Percentiles rank a stretch among this genome's conserved stretches.
phyloP scores from a whole-genome alignment of 495 filamentous ascomycete genomes.

The Lepidopterella palustris region DNA sequence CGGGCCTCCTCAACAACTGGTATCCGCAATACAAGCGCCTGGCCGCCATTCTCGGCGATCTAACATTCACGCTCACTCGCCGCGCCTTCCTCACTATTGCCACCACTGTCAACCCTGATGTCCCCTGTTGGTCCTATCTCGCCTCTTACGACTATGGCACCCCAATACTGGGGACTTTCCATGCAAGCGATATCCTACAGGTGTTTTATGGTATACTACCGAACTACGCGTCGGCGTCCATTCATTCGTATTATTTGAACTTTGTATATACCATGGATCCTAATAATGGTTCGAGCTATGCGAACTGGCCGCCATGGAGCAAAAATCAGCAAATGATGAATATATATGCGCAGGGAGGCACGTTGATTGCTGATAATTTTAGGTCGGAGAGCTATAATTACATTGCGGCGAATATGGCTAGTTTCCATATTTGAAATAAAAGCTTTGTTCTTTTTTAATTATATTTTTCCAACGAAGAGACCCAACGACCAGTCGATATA shows the following conservation, averaged over 20 bases:
- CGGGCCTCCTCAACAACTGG: conserved; percentile 53
- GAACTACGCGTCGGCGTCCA: conserved; percentile 53
- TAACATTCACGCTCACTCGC: conserved; percentile 59
- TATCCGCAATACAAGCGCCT: conserved; percentile 73
- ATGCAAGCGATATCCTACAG: conserved; percentile 59
- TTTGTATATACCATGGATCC: conserved; percentile 62
- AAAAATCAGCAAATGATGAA: conserved; percentile 50
- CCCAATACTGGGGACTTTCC: conserved; percentile 66
- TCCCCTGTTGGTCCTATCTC: conserved; percentile 66
- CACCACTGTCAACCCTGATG: conserved; percentile 42
- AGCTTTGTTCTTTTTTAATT: no score
- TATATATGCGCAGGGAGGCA: conserved; percentile 43
- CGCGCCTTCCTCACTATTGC: conserved; percentile 48
- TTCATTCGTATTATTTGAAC: conserved; percentile 57
- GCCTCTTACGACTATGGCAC: conserved; percentile 60
- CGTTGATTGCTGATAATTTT: conserved; percentile 55
- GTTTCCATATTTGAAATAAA: conserved; percentile 45
- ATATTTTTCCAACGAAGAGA: no score
- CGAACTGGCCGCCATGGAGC: conserved; percentile 59
- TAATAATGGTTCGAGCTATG: conserved; percentile 41
- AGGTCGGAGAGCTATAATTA: conserved; percentile 45
- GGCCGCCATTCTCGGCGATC: conserved; percentile 66
- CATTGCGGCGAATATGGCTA: conserved; percentile 41
- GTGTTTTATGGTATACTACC: conserved; percentile 57
- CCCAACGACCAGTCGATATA: no score